phyloP scores from a whole-genome alignment of 2,329 filamentous ascomycete species.

The Apiospora hydei region DNA sequence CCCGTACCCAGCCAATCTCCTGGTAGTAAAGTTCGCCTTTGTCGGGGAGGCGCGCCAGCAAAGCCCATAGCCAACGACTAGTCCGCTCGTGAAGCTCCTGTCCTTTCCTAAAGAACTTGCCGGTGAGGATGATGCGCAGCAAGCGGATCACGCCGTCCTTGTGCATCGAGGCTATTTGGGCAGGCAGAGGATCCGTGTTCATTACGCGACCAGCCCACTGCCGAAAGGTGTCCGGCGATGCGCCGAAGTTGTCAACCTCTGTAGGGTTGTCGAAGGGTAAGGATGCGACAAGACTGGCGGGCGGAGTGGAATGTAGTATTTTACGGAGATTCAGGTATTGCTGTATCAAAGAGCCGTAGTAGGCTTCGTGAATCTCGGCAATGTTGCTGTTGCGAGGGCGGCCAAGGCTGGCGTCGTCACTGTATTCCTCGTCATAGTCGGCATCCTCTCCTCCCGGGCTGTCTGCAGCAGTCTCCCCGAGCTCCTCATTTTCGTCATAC shows the following conservation, averaged over 20 bases:
- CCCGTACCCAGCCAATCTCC: conserved; percentile 78
- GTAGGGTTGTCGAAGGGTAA: conserved; percentile 63
- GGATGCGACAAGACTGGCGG: conserved; percentile 56
- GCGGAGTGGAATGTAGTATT: conserved; percentile 64
- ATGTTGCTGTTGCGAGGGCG: conserved; percentile 41
- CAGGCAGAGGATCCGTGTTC: conserved; percentile 62
- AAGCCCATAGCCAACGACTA: conserved; percentile 85
- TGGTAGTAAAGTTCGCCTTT: conserved; percentile 77
- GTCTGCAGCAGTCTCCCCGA: conserved; percentile 29
- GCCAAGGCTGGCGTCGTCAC: conserved; percentile 34
- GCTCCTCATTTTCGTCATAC: conserved; percentile 33
- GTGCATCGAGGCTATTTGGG: conserved; percentile 69
- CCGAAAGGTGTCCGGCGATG: conserved; percentile 55
- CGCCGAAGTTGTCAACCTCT: conserved; percentile 62
- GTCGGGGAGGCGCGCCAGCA: conserved; percentile 78
- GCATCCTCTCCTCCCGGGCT: conserved; percentile 26
- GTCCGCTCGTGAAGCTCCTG: conserved; percentile 68
- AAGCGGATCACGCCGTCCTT: conserved; percentile 71
- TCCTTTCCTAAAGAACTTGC: conserved; percentile 68
- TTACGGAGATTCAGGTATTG: conserved; percentile 72
- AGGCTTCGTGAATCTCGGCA: conserved; percentile 65
- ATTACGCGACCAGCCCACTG: conserved; percentile 62
- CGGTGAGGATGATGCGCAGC: conserved; percentile 70
- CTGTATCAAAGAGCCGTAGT: conserved; percentile 69
- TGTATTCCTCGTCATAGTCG: conserved; percentile 42